Percentiles rank a stretch among this genome's conserved stretches.
Evolutionary conservation across 345 rosid species (phyloP).

Genomic region (Eucalyptus marginata): DNA sequence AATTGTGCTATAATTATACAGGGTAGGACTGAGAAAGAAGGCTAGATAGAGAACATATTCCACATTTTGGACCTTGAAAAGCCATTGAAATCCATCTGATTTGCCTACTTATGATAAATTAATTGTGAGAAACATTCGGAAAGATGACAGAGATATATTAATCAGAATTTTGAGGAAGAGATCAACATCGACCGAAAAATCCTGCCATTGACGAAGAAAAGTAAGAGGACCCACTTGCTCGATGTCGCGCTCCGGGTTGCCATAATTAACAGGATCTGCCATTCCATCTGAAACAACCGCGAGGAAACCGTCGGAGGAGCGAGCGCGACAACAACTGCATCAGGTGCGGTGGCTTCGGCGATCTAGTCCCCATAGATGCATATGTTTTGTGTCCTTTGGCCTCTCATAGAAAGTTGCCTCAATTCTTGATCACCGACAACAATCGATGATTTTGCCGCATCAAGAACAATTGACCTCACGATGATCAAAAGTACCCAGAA

Average conservation of each 20-base stretch:
- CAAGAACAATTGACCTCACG: not conserved
- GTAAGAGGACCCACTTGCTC: conserved; percentile 43
- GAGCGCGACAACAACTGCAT: conserved; percentile 19
- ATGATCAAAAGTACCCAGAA: not conserved
- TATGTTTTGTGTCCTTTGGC: conserved; percentile 9
- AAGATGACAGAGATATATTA: not conserved
- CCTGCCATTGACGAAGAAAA: not conserved
- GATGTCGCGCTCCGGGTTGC: conserved; percentile 71
- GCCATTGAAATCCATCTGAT: not conserved
- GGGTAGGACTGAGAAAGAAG: not conserved
- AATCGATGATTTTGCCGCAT: not conserved
- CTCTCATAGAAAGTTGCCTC: not conserved
- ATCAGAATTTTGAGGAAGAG: not conserved
- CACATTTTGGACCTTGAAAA: not conserved
- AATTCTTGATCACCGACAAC: not conserved
- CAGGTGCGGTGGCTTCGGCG: conserved; percentile 41
- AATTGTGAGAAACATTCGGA: not conserved
- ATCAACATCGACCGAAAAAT: not conserved
- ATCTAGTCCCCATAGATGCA: conserved; percentile 89
- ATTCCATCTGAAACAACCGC: conserved; percentile 84
- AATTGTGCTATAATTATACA: not conserved
- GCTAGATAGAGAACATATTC: not conserved
- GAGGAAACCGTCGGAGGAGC: conserved; percentile 22
- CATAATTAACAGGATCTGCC: conserved; percentile 89
- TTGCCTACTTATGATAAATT: not conserved